Evolutionary conservation across 352 stramenopile genomes (phyloP).

Genomic region (Phytophthora boehmeriae): DNA sequence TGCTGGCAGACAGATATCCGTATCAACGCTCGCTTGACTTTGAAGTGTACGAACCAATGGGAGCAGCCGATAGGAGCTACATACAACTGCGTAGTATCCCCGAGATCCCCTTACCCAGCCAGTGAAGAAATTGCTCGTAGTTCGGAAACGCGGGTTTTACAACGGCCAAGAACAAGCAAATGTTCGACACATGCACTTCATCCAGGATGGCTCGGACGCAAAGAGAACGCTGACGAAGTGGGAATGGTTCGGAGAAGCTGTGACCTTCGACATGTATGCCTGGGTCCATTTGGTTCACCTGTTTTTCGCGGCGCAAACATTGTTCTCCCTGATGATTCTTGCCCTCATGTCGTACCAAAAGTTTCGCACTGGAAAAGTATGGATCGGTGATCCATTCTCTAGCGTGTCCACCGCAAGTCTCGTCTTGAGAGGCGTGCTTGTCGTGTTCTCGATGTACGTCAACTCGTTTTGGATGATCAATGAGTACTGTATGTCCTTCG

Average conservation of each 20-base stretch:
- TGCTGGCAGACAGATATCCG: constrained; percentile 22
- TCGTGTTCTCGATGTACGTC: constrained; percentile 28
- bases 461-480: constrained; percentile 36
- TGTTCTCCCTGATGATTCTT: constrained; percentile 29
- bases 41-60: constrained; percentile 13
- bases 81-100: constrained; percentile 16
- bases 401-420: constrained; percentile 28
- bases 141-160: constrained; percentile 24
- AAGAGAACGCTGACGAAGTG: background rate
- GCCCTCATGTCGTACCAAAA: constrained; percentile 31
- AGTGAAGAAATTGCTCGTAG: constrained; percentile 15
- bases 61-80: constrained; percentile 3
- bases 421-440: constrained; percentile 14
- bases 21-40: constrained; percentile 25
- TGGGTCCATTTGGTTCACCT: constrained; percentile 43
- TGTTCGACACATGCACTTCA: constrained; percentile 9
- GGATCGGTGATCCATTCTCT: constrained; percentile 45
- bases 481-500: constrained; percentile 26
- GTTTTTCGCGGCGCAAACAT: constrained; percentile 28
- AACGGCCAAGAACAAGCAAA: constrained; percentile 24
- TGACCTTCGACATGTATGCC: constrained; percentile 28
- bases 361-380: constrained; percentile 31
- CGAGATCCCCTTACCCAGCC: constrained; percentile 1
- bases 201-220: background rate
- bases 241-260: constrained; percentile 12